A percentile compares a stretch with the other conserved stretches of the same genome.
phyloP scores from a whole-genome alignment of 768 basidiomycete species.

The Tulasnella sp. region DNA sequence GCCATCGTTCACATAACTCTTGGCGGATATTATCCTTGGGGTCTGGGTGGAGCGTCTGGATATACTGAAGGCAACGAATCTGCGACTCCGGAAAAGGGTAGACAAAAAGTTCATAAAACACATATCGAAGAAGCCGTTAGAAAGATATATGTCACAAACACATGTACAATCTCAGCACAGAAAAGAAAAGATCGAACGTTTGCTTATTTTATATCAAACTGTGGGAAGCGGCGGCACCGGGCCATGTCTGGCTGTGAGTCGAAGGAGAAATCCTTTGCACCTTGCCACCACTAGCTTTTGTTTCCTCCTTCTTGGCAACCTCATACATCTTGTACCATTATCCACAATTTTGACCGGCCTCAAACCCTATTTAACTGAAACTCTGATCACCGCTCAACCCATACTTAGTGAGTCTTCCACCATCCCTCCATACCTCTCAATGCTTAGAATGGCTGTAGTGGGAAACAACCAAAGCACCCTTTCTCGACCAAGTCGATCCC shows the following conservation, averaged over 20 bases:
- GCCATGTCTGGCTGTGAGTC: neutral
- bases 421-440: neutral
- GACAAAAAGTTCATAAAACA: neutral
- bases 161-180: neutral
- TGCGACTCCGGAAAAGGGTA: no score
- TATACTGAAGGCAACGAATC: no score
- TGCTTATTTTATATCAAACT: neutral
- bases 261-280: neutral
- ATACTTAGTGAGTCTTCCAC: neutral
- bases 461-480: slow-evolving; percentile 6
- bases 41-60: no score
- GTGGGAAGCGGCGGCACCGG: neutral
- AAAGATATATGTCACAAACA: neutral
- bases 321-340: neutral
- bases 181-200: neutral
- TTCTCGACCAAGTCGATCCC: neutral
- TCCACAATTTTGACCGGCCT: neutral
- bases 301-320: neutral
- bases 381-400: neutral
- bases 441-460: neutral
- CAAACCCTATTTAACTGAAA: neutral
- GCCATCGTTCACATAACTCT: no score
- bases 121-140: neutral
- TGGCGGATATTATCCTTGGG: no score
- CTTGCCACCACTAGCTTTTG: neutral